Conservation (phyloP, 495 filamentous ascomycete genomes). For the Penicillium macrosclerotiorum region DNA sequence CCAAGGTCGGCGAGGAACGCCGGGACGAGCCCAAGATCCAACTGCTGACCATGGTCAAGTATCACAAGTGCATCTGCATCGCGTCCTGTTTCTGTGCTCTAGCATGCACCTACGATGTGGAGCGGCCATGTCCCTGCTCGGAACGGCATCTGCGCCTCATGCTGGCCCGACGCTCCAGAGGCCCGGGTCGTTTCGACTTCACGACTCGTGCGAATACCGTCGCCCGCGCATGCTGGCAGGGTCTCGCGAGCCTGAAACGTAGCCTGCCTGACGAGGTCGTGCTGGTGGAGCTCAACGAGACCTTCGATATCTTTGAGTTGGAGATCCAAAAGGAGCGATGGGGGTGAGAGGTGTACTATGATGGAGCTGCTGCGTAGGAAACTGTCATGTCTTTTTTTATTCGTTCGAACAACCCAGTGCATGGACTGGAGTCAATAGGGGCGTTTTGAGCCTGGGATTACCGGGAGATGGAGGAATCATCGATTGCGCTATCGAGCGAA, state of each 20-base stretch:
- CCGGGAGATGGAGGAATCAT: too few species aligned
- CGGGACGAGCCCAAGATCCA: slow-evolving; percentile 18
- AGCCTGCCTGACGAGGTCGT: slow-evolving; percentile 17
- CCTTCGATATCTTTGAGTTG: slow-evolving; percentile 19
- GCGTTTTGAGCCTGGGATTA: too few species aligned
- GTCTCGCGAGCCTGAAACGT: slow-evolving; percentile 18
- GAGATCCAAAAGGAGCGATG: slow-evolving; percentile 31
- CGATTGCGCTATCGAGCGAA: too few species aligned
- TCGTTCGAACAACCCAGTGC: too few species aligned
- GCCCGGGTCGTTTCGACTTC: slow-evolving; percentile 15
- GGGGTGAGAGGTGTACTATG: not conserved
- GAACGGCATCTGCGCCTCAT: slow-evolving; percentile 35
- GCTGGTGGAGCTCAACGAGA: slow-evolving; percentile 17
- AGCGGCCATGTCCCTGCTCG: slow-evolving; percentile 35
- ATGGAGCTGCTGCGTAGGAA: not conserved
- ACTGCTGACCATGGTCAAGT: slow-evolving; percentile 23
- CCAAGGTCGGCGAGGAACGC: slow-evolving; percentile 33
- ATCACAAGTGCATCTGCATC: slow-evolving; percentile 37
- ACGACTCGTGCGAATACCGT: slow-evolving; percentile 22
- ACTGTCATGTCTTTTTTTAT: not conserved
- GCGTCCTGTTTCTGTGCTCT: slow-evolving; percentile 30
- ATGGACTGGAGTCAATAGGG: too few species aligned
- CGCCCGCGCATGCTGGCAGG: slow-evolving; percentile 30
- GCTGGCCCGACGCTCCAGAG: slow-evolving; percentile 17
- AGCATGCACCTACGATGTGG: slow-evolving; percentile 29